Base-by-base conservation (phyloP, 1,284 basidiomycete species). In the Ustilago bromivora region DNA sequence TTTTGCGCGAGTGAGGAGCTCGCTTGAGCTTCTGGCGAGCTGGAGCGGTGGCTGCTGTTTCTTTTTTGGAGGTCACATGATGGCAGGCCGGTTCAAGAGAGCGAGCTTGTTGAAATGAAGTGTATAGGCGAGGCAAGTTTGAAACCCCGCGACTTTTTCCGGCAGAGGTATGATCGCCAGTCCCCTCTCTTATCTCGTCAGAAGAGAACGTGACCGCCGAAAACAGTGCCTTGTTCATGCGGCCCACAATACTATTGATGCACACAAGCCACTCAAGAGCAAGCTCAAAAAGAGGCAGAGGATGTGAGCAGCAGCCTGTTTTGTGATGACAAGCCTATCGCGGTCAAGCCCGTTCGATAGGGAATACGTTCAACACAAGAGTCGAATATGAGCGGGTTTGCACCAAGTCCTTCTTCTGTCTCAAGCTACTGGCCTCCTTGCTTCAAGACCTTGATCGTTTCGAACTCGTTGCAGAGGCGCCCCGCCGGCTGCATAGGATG, bases 171-270 rank as follows among this genome's bases (percentile, higher is more conserved):
- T 23, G n/a, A 19, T 46, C 19, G n/a, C 43, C 28, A 12, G 49
- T 31, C 11, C 28, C 12, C 31, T 3, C 6, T 17, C 31, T 32
- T 46, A 28, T 13, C 13, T 12, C 6, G 28, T 28, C 3, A 32
- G 17, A 32, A 28, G 32, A n/a, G 53, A 63, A 63, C 61, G 61
- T 57, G 61, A 63, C 61, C 61, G 61, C 54, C 61, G 61, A 63
- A 57, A 10, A 52, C 17, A 31, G 35, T 3, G 59, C 2, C 38
- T 10, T 34, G 31, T 43, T 61, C 38, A 61, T 54, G 38, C 59
- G 12, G 32, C 23, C 23, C 23, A 12, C 52, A 34, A 19, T 34
- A n/a, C 32, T 32, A 9, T 51, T 34, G 52, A 3, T 49, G 46
- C 19, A 49, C n/a, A 32, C 23, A 51, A 23, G 46, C 46, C 46